Percentiles rank a stretch among this genome's conserved stretches.
Conservation (phyloP, 2,329 filamentous ascomycete genomes). For the Dendryphion nanum region DNA sequence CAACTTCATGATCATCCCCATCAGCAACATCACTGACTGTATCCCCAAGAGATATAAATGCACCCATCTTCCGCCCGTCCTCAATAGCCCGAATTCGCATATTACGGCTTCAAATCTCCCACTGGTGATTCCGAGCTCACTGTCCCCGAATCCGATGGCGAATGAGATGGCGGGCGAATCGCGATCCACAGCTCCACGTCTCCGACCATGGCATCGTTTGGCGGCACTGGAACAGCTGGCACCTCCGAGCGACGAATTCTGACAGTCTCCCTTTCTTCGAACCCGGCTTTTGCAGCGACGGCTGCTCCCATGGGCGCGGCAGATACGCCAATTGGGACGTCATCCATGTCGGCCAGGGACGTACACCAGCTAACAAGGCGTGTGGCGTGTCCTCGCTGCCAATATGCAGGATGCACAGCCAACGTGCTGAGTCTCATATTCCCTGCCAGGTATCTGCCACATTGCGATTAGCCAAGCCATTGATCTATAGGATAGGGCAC, state of each 20-base stretch:
- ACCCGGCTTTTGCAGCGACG: conserved; percentile 24
- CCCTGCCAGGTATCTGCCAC: conserved; percentile 11
- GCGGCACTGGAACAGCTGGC: conserved; percentile 2
- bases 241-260: conserved; percentile 11
- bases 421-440: conserved; percentile 20
- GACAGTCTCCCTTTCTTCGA: conserved; percentile 22
- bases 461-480: not conserved
- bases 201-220: conserved; percentile 3
- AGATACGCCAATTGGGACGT: conserved; percentile 21
- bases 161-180: conserved; percentile 12
- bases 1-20: too few species aligned
- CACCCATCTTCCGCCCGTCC: too few species aligned
- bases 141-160: conserved; percentile 10
- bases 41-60: too few species aligned
- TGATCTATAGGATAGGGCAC: conserved; percentile 7
- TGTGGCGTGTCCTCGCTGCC: conserved; percentile 25
- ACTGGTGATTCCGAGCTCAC: conserved; percentile 7
- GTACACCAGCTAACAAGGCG: conserved; percentile 23
- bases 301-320: conserved; percentile 22
- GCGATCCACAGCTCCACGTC: conserved; percentile 17
- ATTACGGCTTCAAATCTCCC: too few species aligned
- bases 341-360: conserved; percentile 22
- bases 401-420: conserved; percentile 25
- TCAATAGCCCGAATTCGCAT: too few species aligned
- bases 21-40: too few species aligned